Evolutionary conservation across 805 yeast species (phyloP), one percentile per base, ranked within the genome.

Genomic region (Pichia eremophila): DNA sequence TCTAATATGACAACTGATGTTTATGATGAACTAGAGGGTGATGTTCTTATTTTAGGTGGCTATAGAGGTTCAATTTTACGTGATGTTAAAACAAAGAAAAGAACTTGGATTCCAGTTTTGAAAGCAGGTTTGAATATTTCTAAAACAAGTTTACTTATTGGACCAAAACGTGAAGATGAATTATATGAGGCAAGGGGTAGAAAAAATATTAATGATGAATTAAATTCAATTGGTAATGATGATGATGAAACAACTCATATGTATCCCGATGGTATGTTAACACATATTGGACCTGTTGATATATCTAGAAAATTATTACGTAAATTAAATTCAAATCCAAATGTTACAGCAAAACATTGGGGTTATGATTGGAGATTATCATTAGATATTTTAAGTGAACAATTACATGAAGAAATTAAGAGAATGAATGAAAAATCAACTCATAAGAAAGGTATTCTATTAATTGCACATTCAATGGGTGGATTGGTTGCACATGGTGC

Each of bases 361-460:
- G 95, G 95, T n/a, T 90, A 89, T 63, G 97, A 90, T 67, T 90
- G 97, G 97, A 74, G 97, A 57, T 64, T 89, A 7, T 79, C 90
- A 8, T 72, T 79, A 2, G 85, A 79, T 39, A 61, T 79, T 5
- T 66, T 73, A 18, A 68, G 85, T 12, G 60, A 65, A 8, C 72
- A 79, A 51, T 66, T 90, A n/a, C 66, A 64, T 34, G 63, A 71
- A n/a, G 71, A 70, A 43, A 61, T 86, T 15, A 52, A 56, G 18
- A 58, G 69, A 7, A 65, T 87, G 28, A 70, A 75, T 41, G 61
- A 69, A 11, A 57, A 64, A 27, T 45, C 41, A 25, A 38, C 27
- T 4, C 37, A 36, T 0, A 78, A 78, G 17, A 74, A 75, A 51
- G 88, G 85, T 12, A 74, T 81, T 0, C 66, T 83, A 27, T 78